Base-by-base conservation (phyloP, 805 yeast genomes). In the Nakazawaea laoshanensis region DNA sequence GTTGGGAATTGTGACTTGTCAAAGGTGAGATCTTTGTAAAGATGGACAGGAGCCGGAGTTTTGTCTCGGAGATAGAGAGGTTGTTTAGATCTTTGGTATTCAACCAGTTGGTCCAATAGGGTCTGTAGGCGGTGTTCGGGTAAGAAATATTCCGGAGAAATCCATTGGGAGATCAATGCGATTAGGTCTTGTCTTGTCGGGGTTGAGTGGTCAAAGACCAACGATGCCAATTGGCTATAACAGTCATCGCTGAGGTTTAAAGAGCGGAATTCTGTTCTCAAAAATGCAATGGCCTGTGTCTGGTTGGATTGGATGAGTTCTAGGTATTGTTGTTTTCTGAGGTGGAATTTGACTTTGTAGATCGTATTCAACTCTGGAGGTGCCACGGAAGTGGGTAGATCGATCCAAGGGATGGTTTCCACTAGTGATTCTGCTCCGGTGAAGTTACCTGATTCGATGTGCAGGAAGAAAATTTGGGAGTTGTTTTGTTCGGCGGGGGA, bases 101-200 rank as follows among this genome's bases (percentile, higher is more conserved):
- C 46, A 11, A 66, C 48, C 0, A 84, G 70, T 42, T 77, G 80
- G 10, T 59, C 52, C 9, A 77, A 43, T 17, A 78, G 48, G 4
- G 68, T 57, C 13, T 68, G 57, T 7, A 78, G 49, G 19, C 84
- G 53, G 19, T 60, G 63, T 31, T 67, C 61, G 0, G 84, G 77
- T 3, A 72, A 65, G 55, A 71, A 53, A 32, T 65, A 66, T 32
- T 66, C 61, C 1, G 81, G 69, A 10, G 75, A 65, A 13, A 77
- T 59, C 42, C 57, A 57, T 22, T 52, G 47, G 23, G 71, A 58
- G 1, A 77, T 59, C 24, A 61, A 59, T 31, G 51, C 48, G 25
- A 39, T 42, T 32, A 3, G 5, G 46, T 64, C 54, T 33, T 47
- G 39, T n/a, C n/a, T n/a, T n/a, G n/a, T n/a, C n/a, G n/a, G n/a